Evolutionary conservation across 2,329 filamentous ascomycete species (phyloP), one percentile per base, ranked within the genome.

Genomic region (Fusarium sublunatum): DNA sequence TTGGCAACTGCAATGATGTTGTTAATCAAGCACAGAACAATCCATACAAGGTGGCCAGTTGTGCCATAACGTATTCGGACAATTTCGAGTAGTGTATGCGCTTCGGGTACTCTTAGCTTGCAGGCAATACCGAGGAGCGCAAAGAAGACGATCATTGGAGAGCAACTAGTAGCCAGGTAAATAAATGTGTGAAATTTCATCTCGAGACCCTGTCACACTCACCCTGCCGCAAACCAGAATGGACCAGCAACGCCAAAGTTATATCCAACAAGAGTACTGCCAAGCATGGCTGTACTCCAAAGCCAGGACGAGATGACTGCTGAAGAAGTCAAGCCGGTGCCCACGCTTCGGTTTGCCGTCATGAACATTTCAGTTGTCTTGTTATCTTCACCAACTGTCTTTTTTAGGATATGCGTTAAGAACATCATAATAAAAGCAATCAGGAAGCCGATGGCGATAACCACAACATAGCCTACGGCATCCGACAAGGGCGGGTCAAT

Each of bases 211-310:
- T 0, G 2, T 0, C 1, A 19, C 4, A 35, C 59, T 31, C 53
- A 74, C 72, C 83, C 84, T 41, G 82, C 83, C 3, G 82, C 83
- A 56, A 83, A 86, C 83, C 83, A 86, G 51, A 86, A 85, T 0
- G 83, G 83, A 0, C 83, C 83, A 2, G 82, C 80, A 2, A 86
- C 74, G 0, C 84, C 84, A 64, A 83, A 84, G 45, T 78, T 78
- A 61, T 86, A 85, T 1, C 82, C 83, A 0, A 85, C 81, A 3
- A 83, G 74, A 0, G 77, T 77, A 9, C 80, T 81, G 1, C 82
- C 81, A 1, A 85, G 72, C 61, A 85, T 77, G 0, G 82, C 81
- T 0, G 82, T 85, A 22, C 79, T 82, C 81, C 81, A 84, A 3
- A 84, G 76, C 83, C 82, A 85, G 0, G 81, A 83, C 29, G 82